phyloP scores from a whole-genome alignment of 163 green algal species.

The Volvox carteri region DNA sequence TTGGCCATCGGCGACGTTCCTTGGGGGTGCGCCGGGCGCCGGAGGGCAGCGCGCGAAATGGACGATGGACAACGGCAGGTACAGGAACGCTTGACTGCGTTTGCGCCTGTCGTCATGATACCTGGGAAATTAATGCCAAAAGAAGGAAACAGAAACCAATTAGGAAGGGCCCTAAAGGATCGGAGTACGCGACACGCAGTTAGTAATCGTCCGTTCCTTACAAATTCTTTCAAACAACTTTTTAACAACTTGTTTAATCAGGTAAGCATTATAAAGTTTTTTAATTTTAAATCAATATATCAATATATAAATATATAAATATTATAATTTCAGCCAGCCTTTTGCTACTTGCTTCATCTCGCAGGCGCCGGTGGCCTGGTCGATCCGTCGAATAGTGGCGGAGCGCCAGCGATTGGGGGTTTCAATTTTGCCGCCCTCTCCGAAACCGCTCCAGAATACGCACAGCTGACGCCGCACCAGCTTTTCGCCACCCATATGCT shows the following conservation, averaged over 20 bases:
- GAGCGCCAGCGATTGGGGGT: neutral
- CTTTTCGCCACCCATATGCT: conserved; percentile 2
- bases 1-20: neutral
- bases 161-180: too few relatives aligned
- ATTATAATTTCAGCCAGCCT: too few relatives aligned
- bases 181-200: too few relatives aligned
- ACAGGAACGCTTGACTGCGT: conserved; percentile 3
- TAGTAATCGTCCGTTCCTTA: too few relatives aligned
- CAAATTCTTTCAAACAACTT: too few relatives aligned
- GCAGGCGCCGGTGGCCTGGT: neutral
- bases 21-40: neutral
- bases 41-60: conserved; percentile 27
- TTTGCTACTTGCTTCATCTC: conserved; percentile 35
- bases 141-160: too few relatives aligned
- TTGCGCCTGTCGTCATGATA: conserved; percentile 40
- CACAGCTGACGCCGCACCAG: conserved; percentile 7
- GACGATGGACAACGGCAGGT: conserved; percentile 3
- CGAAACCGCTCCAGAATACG: conserved; percentile 31
- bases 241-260: too few relatives aligned
- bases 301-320: too few relatives aligned
- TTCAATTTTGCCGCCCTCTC: neutral
- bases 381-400: conserved; percentile 15
- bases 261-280: too few relatives aligned
- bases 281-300: too few relatives aligned
- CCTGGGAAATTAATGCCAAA: neutral